Evolutionary conservation across 1,284 basidiomycete genomes (phyloP).

Genomic region (Cutaneotrichosporon mucoides): DNA sequence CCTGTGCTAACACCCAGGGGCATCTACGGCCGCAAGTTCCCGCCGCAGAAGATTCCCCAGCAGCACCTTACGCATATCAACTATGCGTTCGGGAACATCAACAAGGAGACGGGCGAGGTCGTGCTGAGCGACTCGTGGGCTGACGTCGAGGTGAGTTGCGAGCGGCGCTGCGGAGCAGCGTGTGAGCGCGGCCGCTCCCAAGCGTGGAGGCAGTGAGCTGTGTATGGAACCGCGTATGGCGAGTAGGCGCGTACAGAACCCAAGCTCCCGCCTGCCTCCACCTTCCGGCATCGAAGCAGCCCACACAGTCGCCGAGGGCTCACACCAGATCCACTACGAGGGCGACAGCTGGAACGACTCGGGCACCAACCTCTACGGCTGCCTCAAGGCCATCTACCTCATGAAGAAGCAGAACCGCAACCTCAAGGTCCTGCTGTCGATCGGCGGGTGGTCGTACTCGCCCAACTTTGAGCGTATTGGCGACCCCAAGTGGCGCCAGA

Average conservation of each 20-base stretch:
- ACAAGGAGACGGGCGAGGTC: slow-evolving; percentile 62
- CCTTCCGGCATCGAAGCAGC: too few species aligned
- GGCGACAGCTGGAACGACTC: slow-evolving; percentile 85
- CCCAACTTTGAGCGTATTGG: slow-evolving; percentile 57
- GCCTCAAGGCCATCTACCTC: slow-evolving; percentile 80
- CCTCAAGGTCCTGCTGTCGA: slow-evolving; percentile 69
- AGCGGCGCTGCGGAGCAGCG: neutral
- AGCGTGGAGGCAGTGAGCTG: too few species aligned
- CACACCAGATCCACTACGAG: slow-evolving; percentile 56
- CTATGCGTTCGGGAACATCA: slow-evolving; percentile 84
- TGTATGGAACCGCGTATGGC: too few species aligned
- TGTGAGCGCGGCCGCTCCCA: neutral
- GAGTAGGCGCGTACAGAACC: too few species aligned
- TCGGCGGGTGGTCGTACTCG: slow-evolving; percentile 87
- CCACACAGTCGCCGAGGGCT: neutral
- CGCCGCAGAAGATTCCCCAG: slow-evolving; percentile 63
- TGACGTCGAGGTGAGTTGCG: slow-evolving; percentile 63
- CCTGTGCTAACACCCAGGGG: slow-evolving; percentile 55
- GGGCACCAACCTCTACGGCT: slow-evolving; percentile 78
- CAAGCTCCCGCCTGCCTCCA: too few species aligned
- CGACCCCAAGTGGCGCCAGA: slow-evolving; percentile 57
- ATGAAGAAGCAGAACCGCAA: slow-evolving; percentile 72
- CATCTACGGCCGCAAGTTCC: slow-evolving; percentile 86
- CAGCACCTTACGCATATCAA: slow-evolving; percentile 71
- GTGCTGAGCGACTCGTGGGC: slow-evolving; percentile 73